A percentile compares a stretch with the other conserved stretches of the same genome.
Evolutionary conservation across 176 grass and related monocot genomes (phyloP).

Genomic region (Triticum urartu): DNA sequence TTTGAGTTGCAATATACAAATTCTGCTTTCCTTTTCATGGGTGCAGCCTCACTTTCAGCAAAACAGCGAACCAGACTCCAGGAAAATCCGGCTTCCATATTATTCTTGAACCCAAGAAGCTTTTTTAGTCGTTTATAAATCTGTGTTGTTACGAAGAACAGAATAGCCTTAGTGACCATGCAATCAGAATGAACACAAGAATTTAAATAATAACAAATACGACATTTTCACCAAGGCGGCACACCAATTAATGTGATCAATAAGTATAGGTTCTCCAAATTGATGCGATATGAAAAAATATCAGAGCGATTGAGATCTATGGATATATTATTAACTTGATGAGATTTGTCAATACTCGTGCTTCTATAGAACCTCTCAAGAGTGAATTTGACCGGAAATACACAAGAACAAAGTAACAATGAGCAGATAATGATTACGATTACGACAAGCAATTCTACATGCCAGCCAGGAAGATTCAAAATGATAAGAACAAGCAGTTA

Average conservation of each 20-base stretch:
- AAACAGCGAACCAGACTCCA: slow-evolving; percentile 83
- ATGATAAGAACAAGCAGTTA: background rate
- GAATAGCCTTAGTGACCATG: slow-evolving; percentile 6
- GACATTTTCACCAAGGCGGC: background rate
- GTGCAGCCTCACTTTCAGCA: slow-evolving; percentile 40
- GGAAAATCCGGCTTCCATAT: slow-evolving; percentile 79
- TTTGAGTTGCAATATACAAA: slow-evolving; percentile 73
- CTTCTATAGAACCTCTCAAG: background rate
- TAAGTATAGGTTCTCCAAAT: background rate
- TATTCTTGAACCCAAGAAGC: slow-evolving; percentile 83
- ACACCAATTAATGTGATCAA: slow-evolving; percentile 24
- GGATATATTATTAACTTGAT: background rate
- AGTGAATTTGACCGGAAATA: too few relatives aligned
- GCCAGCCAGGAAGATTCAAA: slow-evolving; percentile 12
- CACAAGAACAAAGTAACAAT: slow-evolving; percentile 15
- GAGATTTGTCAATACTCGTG: background rate
- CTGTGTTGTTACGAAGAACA: slow-evolving; percentile 38
- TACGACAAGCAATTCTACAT: background rate
- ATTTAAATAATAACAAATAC: slow-evolving; percentile 18
- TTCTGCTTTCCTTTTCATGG: slow-evolving; percentile 36
- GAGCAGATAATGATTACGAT: background rate
- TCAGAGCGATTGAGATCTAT: background rate
- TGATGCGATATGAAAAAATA: background rate
- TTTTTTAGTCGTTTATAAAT: slow-evolving; percentile 63
- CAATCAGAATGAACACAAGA: slow-evolving; percentile 24